Evolutionary conservation across 2,329 filamentous ascomycete species (phyloP), one percentile per base, ranked within the genome.

Genomic region (Alternaria viburni): DNA sequence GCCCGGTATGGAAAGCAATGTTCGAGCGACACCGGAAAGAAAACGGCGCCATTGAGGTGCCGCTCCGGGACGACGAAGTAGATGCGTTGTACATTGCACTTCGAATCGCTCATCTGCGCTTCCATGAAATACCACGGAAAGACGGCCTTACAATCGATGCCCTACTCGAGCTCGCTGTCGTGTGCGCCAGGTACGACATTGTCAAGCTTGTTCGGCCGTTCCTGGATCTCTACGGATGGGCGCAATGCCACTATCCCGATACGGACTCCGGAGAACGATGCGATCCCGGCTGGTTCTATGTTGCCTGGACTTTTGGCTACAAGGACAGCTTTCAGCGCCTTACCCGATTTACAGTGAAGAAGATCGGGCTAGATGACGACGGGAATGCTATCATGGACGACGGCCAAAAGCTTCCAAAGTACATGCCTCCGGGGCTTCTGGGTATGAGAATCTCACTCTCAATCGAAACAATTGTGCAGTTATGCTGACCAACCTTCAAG

Each of bases 161-260:
- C 8, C 62, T 80, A 6, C 64, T 72, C 5, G 57, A 71, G 15
- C 59, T 80, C 10, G 70, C 75, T 0, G 64, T 74, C 11, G 45
- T 78, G 21, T 71, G 73, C 51, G 75, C 78, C 59, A 77, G 77
- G 28, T 80, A 80, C 50, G 70, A 70, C 28, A 41, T 67, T 8
- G 64, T 68, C 10, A 51, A 47, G 59, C 46, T 74, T 64, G 69
- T 83, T 74, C 59, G 62, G 2, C 60, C 60, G 3, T 62, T 62
- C n/a, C 26, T 59, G 19, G 56, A 62, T 19, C 49, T 62, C 76
- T 46, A 70, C 15, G 36, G 45, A 7, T 70, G 68, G 66, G 58
- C 62, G 21, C 32, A 63, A 51, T 45, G 44, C 6, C 54, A 63
- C 49, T 47, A 46, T 45, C 61, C 61, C 11, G 52, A 65, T 47